Evolutionary conservation across 31 red algal species (phyloP).

Genomic region (Odonthalia washingtoniensis): DNA sequence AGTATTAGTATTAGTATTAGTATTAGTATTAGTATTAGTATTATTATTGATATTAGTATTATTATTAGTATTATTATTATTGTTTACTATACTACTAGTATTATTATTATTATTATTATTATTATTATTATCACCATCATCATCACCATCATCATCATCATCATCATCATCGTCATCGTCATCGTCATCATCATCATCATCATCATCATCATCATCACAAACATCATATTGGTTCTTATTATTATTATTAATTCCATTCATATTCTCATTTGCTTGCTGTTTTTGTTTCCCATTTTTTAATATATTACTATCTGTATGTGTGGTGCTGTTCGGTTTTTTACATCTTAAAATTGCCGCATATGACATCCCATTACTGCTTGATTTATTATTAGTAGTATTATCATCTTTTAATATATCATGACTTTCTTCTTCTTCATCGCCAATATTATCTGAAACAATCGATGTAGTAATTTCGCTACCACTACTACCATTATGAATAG

Average conservation of each 20-base stretch:
- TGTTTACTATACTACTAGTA: no score
- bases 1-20: no score
- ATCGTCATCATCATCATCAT: constrained; percentile 15
- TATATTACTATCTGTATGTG: background rate
- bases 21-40: no score
- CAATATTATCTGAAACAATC: background rate
- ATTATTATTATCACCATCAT: background rate
- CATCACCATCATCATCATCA: background rate
- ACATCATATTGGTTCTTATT: background rate
- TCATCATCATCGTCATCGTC: background rate
- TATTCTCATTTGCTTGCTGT: background rate
- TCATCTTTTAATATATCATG: background rate
- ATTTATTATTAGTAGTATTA: background rate
- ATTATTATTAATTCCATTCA: background rate
- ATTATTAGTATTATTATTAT: no score
- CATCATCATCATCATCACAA: constrained; percentile 10
- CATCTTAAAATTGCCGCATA: constrained; percentile 76
- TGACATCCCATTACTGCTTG: constrained; percentile 42
- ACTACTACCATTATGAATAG: background rate
- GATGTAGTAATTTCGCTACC: background rate
- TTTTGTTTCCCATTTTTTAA: background rate
- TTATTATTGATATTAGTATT: no score
- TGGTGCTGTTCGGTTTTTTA: constrained; percentile 45
- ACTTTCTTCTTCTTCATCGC: no score
- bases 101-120: background rate